These are phyloP conservation scores for Sordariomycetes sp. DNA, from an alignment of 2,329 filamentous ascomycete species.

Conservation along the genomic window DNA sequence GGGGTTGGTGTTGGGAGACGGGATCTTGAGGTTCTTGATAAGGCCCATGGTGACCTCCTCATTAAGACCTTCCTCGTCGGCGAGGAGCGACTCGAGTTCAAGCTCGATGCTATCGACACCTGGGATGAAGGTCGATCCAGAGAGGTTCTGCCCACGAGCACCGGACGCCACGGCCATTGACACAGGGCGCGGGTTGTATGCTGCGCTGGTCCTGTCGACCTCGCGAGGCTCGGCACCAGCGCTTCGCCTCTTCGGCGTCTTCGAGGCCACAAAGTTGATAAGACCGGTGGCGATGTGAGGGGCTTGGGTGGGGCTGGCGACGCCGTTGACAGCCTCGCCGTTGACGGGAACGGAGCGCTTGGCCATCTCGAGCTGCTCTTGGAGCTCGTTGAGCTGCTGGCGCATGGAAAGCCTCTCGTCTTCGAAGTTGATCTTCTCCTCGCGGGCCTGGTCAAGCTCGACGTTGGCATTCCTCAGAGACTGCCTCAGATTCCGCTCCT, in stretches of 20 bases:
- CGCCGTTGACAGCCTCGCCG: conserved; percentile 38
- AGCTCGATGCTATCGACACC: conserved; percentile 85
- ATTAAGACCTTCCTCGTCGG: conserved; percentile 91
- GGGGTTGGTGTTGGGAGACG: conserved; percentile 73
- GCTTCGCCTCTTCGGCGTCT: conserved; percentile 93
- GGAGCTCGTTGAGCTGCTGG: conserved; percentile 79
- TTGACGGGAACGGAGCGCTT: conserved; percentile 69
- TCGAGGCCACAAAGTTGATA: conserved; percentile 93
- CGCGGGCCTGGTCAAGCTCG: conserved; percentile 71
- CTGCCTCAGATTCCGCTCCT: conserved; percentile 78
- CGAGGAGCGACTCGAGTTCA: conserved; percentile 86
- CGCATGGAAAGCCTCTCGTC: conserved; percentile 76
- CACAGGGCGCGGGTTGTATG: conserved; percentile 89
- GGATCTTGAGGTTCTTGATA: conserved; percentile 94
- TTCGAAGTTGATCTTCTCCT: conserved; percentile 66
- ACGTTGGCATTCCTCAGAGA: conserved; percentile 67
- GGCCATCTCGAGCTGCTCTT: conserved; percentile 84
- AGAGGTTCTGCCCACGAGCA: conserved; percentile 56
- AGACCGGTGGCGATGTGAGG: conserved; percentile 59
- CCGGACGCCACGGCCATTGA: conserved; percentile 80
- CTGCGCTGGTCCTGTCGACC: conserved; percentile 78
- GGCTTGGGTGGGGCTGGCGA: conserved; percentile 13
- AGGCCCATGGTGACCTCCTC: conserved; percentile 95
- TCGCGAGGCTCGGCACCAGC: conserved; percentile 79
- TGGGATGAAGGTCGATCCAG: conserved; percentile 67